A percentile compares a stretch with the other conserved stretches of the same genome.
These are phyloP conservation scores for Xylaria digitata DNA, from an alignment of 2,329 filamentous ascomycete species.

Conservation along the genomic window DNA sequence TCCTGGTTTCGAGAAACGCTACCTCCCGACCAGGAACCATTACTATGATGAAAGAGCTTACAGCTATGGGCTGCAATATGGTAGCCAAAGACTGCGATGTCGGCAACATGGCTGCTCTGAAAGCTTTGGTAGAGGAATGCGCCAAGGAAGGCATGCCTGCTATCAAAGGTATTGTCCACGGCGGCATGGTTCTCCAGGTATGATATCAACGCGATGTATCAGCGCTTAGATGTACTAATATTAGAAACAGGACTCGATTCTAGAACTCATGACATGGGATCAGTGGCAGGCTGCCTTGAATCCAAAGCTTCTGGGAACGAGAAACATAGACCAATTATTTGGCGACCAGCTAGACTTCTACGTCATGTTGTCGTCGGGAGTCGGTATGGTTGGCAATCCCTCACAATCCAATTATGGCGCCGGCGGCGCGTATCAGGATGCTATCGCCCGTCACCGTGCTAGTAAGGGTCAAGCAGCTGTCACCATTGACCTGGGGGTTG, in stretches of 20 bases:
- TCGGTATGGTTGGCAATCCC: conserved; percentile 11
- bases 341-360: conserved; percentile 22
- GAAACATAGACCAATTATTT: conserved; percentile 22
- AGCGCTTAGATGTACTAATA: neutral
- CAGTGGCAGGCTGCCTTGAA: conserved; percentile 18
- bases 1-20: conserved; percentile 47
- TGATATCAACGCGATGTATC: neutral
- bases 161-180: conserved; percentile 25
- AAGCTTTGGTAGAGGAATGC: conserved; percentile 2
- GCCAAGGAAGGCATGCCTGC: conserved; percentile 5
- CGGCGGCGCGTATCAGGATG: conserved; percentile 22
- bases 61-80: conserved; percentile 13
- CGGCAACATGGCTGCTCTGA: conserved; percentile 3
- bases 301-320: conserved; percentile 14
- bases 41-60: conserved; percentile 30
- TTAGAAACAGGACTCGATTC: conserved; percentile 18
- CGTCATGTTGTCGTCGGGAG: conserved; percentile 24
- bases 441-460: conserved; percentile 21
- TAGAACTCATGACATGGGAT: conserved; percentile 21
- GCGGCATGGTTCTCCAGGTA: conserved; percentile 30
- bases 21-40: conserved; percentile 21
- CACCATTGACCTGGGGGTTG: conserved; percentile 19
- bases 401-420: conserved; percentile 27
- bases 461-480: conserved; percentile 16
- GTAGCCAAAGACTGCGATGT: conserved; percentile 23